Base-by-base conservation (phyloP, 768 basidiomycete genomes). In the Boletus huronensis region DNA sequence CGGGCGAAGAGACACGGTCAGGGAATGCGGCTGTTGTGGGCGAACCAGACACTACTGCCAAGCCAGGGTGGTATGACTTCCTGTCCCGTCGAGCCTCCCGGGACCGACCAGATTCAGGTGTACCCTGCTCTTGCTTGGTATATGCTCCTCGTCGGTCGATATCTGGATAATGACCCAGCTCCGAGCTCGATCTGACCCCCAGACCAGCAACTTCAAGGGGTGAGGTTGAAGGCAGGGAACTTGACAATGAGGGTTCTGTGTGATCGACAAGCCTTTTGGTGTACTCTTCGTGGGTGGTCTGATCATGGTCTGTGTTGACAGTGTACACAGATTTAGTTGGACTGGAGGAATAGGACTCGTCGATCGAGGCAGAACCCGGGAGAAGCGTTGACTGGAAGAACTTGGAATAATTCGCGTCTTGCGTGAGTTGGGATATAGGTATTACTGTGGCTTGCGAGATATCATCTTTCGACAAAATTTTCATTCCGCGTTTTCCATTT, bases 151-250 rank as follows among this genome's bases (percentile, higher is more conserved):
- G 72, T 61, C 64, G 69, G 40, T 81, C 79, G 55, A 84, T 67
- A 70, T 91, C 90, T 40, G 84, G 64, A 68, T 93, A 92, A 64
- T 92, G 85, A 5, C 90, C 90, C 41, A 90, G 75, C 67, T 90
- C 90, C 26, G 91, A 93, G 66, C 85, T 90, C 7, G 90, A 82
- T 46, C 89, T 82, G 52, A 76, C 53, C 13, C 72, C 48, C 23
- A 69, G 70, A 28, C 64, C 51, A 11, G 65, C 68, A 40, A 64
- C 66, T 16, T 74, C 73, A 25, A 80, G 68, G 25, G 82, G 73
- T 6, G 79, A 82, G 19, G 74, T 70, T 3, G 74, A 67, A 9
- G 82, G 83, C 26, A 83, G 68, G 16, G 82, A 84, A 34, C 76
- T 81, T 3, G 90, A 88, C 44, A 91, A 69, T 4, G 84, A 81